Evolutionary conservation across 768 basidiomycete species (phyloP).

Genomic region (Leccinum incarnatum): DNA sequence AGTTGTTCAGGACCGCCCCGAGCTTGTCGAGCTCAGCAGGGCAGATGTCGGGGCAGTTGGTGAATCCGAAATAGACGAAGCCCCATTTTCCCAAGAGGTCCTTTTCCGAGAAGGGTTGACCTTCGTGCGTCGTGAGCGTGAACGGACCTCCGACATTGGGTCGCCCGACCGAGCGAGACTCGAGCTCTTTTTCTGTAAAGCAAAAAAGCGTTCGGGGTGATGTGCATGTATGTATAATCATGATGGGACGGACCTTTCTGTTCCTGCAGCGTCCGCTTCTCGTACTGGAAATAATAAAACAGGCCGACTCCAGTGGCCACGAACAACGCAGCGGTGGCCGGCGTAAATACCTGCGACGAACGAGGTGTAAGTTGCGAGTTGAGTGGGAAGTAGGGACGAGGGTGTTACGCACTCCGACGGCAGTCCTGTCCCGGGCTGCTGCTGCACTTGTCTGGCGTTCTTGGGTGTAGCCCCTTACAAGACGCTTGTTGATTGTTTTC

Average conservation of each 20-base stretch:
- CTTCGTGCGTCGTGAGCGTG: conserved; percentile 50
- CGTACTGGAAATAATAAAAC: conserved; percentile 83
- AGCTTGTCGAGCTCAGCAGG: conserved; percentile 98
- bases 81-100: conserved; percentile 89
- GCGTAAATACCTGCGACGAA: conserved; percentile 79
- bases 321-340: conserved; percentile 79
- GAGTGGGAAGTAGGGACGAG: neutral
- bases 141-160: conserved; percentile 94
- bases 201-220: neutral
- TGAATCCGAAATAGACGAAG: conserved; percentile 97
- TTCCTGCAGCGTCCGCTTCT: conserved; percentile 77
- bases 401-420: conserved; percentile 32
- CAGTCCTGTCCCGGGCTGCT: conserved; percentile 33
- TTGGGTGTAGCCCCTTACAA: conserved; percentile 17
- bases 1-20: conserved; percentile 64
- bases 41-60: conserved; percentile 99
- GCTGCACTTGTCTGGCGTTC: conserved; percentile 18
- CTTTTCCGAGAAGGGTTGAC: conserved; percentile 67
- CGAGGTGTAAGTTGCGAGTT: neutral
- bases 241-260: conserved; percentile 57
- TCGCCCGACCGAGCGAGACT: conserved; percentile 71
- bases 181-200: conserved; percentile 66
- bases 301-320: conserved; percentile 78
- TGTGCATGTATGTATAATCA: neutral
- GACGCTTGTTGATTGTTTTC: neutral